These are phyloP conservation scores for Phylloporus arenicola DNA, from an alignment of 768 basidiomycete species.

Conservation along the genomic window DNA sequence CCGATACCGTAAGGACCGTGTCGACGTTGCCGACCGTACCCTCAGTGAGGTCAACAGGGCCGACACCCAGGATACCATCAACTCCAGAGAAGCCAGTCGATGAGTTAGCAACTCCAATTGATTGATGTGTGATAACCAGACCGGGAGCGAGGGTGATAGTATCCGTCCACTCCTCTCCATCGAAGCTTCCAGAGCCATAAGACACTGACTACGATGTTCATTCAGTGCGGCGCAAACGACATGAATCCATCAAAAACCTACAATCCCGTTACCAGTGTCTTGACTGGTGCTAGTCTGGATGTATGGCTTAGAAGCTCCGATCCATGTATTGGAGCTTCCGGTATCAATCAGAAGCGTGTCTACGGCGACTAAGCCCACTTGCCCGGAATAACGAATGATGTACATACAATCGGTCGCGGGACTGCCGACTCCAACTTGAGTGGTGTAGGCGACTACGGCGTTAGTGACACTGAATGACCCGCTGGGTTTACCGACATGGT, in stretches of 20 bases:
- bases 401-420: too few species aligned
- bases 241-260: not conserved
- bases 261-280: constrained; percentile 8
- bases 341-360: too few species aligned
- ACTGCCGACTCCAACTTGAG: too few species aligned
- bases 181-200: constrained; percentile 4
- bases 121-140: constrained; percentile 18
- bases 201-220: not conserved
- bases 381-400: too few species aligned
- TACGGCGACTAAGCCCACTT: too few species aligned
- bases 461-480: too few species aligned
- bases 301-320: constrained; percentile 16
- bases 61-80: constrained; percentile 36
- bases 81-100: constrained; percentile 26
- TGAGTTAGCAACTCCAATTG: constrained; percentile 30
- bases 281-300: constrained; percentile 6
- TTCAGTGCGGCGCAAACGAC: not conserved
- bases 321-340: constrained; percentile 27
- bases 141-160: not conserved
- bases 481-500: too few species aligned
- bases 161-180: constrained; percentile 3
- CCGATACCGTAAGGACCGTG: constrained; percentile 1
- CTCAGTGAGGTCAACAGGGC: constrained; percentile 30
- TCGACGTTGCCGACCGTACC: constrained; percentile 18
- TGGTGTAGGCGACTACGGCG: constrained; percentile 15